A percentile compares a stretch with the other conserved stretches of the same genome.
Conservation (phyloP, 176 grass and related monocot genomes). For the Hyparrhenia diplandra region DNA sequence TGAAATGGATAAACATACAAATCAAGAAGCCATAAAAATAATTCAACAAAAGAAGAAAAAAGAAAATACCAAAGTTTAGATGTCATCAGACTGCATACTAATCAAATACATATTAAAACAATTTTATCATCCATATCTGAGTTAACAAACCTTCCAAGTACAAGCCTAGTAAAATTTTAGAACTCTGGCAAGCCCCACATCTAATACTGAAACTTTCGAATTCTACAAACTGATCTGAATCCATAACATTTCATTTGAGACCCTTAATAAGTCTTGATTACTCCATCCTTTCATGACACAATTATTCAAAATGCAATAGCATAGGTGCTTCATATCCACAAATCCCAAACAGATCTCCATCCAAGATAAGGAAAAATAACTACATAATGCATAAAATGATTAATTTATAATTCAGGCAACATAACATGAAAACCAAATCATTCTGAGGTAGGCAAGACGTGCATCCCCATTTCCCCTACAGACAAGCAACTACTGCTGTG, state of each 20-base stretch:
- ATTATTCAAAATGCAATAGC: not conserved
- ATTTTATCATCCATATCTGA: not conserved
- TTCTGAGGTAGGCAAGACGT: not conserved
- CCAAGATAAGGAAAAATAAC: not conserved
- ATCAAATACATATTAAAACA: not conserved
- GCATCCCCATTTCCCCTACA: not conserved
- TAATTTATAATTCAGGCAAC: not conserved
- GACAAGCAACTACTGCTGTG: too few species aligned
- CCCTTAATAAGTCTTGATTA: not conserved
- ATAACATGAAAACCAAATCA: not conserved
- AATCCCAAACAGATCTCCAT: not conserved
- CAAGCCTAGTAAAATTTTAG: not conserved
- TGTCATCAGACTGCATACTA: not conserved
- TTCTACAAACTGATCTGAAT: not conserved
- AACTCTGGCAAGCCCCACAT: not conserved
- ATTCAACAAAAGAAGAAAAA: not conserved
- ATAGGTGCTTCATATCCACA: not conserved
- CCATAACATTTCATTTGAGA: not conserved
- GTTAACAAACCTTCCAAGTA: not conserved
- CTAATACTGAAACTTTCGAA: not conserved
- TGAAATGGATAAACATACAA: conserved; percentile 28
- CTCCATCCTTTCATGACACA: not conserved
- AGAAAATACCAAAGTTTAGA: not conserved
- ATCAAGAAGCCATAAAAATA: not conserved
- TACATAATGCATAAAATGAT: not conserved